A percentile compares a stretch with the other conserved stretches of the same genome.
phyloP scores from a whole-genome alignment of 2,329 filamentous ascomycete genomes.

The Paecilomyces variotii region DNA sequence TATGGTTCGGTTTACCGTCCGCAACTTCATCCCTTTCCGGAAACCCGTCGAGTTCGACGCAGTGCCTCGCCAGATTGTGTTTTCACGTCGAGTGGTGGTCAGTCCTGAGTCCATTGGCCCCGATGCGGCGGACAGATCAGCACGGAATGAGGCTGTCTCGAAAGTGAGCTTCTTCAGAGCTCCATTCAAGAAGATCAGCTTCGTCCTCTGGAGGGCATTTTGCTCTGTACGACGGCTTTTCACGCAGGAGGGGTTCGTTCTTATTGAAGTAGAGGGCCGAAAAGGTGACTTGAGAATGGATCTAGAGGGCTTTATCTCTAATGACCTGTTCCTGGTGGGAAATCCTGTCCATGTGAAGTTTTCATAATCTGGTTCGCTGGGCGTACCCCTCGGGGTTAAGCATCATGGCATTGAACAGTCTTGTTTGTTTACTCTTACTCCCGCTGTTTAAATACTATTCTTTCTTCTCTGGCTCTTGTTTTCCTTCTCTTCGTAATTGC shows the following conservation, averaged over 20 bases:
- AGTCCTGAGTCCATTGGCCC: conserved; percentile 4
- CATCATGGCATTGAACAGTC: background rate
- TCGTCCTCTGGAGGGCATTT: conserved; percentile 23
- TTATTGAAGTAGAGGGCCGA: conserved; percentile 27
- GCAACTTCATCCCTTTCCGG: conserved; percentile 29
- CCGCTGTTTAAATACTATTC: background rate
- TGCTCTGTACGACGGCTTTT: conserved; percentile 30
- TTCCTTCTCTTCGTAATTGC: background rate
- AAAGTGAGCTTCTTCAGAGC: conserved; percentile 24
- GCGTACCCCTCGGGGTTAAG: background rate
- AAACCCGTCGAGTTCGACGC: conserved; percentile 27
- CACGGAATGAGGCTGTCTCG: conserved; percentile 11
- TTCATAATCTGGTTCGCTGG: conserved; percentile 3
- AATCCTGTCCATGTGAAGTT: conserved; percentile 14
- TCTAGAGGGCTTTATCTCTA: conserved; percentile 26
- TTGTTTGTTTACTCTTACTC: background rate
- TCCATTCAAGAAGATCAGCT: conserved; percentile 23
- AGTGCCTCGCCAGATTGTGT: conserved; percentile 25
- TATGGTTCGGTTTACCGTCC: conserved; percentile 27
- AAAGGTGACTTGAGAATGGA: conserved; percentile 31
- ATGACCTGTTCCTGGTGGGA: conserved; percentile 27
- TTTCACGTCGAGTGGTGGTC: conserved; percentile 25
- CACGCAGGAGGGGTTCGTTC: conserved; percentile 33
- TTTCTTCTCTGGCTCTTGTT: background rate
- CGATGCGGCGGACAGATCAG: conserved; percentile 3